Evolutionary conservation across 371 early-diverging fungal species (phyloP).

Genomic region (Mucor indicus): DNA sequence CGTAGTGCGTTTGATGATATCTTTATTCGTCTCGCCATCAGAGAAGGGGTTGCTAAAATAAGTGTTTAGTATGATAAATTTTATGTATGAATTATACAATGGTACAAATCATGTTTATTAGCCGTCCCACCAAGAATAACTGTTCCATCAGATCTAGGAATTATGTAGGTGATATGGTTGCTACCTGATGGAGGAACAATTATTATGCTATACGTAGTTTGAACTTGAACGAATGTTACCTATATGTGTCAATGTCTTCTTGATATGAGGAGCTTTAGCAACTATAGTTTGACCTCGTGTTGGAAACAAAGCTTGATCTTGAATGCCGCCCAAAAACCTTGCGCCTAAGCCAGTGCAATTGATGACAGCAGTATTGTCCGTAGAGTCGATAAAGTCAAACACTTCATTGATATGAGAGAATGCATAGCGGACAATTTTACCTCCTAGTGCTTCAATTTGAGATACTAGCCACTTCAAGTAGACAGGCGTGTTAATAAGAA

Average conservation of each 20-base stretch:
- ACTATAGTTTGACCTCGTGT: constrained; percentile 76
- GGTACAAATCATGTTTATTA: constrained; percentile 62
- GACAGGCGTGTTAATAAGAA: constrained; percentile 54
- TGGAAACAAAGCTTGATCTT: constrained; percentile 62
- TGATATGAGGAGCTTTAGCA: constrained; percentile 60
- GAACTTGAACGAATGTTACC: too few species aligned
- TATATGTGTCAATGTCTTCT: constrained; percentile 47
- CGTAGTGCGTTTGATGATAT: constrained; percentile 15
- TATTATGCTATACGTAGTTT: too few species aligned
- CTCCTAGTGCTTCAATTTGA: constrained; percentile 55
- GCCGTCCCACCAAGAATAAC: constrained; percentile 78
- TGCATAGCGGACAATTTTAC: constrained; percentile 34
- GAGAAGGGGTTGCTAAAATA: too few species aligned
- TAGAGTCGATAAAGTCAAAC: constrained; percentile 5
- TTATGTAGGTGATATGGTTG: constrained; percentile 63
- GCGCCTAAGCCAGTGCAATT: constrained; percentile 78
- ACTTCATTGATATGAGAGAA: constrained; percentile 54
- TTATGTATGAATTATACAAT: neutral
- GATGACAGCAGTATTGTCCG: too few species aligned
- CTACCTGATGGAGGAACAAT: too few species aligned
- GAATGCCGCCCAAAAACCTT: constrained; percentile 62
- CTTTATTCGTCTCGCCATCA: constrained; percentile 17
- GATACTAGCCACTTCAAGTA: constrained; percentile 64
- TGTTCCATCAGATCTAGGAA: constrained; percentile 75
- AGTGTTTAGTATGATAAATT: too few species aligned